Conservation (phyloP, 1,284 basidiomycete genomes). For the Tranzscheliella williamsii region DNA sequence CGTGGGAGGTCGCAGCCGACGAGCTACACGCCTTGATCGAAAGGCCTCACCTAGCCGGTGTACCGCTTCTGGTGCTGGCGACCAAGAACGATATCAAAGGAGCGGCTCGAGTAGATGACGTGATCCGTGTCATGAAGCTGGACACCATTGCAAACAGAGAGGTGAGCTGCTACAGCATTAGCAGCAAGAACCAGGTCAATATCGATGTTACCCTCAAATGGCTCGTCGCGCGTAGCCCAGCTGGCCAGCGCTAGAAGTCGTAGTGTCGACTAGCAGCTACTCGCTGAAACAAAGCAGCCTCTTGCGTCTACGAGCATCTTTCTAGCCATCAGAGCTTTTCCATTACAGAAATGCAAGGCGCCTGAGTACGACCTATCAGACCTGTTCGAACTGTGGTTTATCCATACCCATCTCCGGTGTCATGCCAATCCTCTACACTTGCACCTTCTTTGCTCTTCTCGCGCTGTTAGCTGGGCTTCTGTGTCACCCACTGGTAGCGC, state of each 20-base stretch:
- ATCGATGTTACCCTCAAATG: constrained; percentile 68
- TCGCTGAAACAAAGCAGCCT: too few relatives aligned
- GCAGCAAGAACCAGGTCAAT: constrained; percentile 89
- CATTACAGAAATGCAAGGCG: too few relatives aligned
- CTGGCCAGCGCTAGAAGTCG: constrained; percentile 31
- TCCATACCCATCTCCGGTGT: too few relatives aligned
- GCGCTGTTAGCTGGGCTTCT: too few relatives aligned
- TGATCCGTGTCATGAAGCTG: constrained; percentile 76
- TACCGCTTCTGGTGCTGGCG: constrained; percentile 89
- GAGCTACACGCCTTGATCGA: constrained; percentile 85
- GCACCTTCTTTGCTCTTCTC: too few relatives aligned
- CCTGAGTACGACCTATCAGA: too few relatives aligned
- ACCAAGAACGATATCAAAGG: constrained; percentile 91
- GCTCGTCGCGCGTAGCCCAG: constrained; percentile 59
- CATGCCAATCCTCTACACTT: too few relatives aligned
- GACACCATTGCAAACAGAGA: constrained; percentile 69
- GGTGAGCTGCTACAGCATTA: constrained; percentile 64
- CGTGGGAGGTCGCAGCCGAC: constrained; percentile 71
- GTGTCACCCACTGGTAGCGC: too few relatives aligned
- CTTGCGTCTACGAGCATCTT: too few relatives aligned
- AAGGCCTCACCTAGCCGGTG: constrained; percentile 73
- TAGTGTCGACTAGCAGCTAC: too few relatives aligned
- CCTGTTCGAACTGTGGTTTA: too few relatives aligned
- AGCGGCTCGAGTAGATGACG: constrained; percentile 79
- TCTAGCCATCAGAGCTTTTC: too few relatives aligned